These are phyloP conservation scores for Hippophae tibetana DNA, from an alignment of 306 rosid species.

Conservation along the genomic window DNA sequence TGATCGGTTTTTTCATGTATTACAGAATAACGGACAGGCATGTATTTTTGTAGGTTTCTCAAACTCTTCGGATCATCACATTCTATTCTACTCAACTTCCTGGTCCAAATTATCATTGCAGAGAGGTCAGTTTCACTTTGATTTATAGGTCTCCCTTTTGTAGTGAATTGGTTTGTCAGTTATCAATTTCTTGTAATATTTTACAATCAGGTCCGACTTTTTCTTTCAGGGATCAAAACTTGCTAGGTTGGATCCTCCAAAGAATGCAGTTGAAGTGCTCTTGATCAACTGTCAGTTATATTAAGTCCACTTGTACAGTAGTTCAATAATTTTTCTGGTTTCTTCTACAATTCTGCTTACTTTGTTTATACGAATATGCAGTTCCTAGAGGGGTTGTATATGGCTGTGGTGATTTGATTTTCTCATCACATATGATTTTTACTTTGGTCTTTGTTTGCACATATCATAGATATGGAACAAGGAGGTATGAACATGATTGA, in stretches of 20 bases:
- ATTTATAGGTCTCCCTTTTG: background rate
- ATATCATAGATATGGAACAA: constrained; percentile 39
- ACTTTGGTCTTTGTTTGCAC: constrained; percentile 39
- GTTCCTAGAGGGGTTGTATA: constrained; percentile 33
- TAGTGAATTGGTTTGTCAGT: background rate
- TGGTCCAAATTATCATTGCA: constrained; percentile 86
- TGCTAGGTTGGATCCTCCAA: constrained; percentile 38
- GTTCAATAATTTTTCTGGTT: background rate
- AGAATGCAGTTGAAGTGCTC: constrained; percentile 33
- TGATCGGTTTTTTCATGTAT: background rate
- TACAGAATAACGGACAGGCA: constrained; percentile 4
- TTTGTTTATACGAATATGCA: constrained; percentile 30
- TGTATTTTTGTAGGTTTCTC: constrained; percentile 45
- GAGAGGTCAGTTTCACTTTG: constrained; percentile 36
- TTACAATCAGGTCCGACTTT: constrained; percentile 25
- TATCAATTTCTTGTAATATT: constrained; percentile 5
- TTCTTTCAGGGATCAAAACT: constrained; percentile 44
- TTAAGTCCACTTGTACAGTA: background rate
- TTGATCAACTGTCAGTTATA: constrained; percentile 29
- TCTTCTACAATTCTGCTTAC: constrained; percentile 11
- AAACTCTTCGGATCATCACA: constrained; percentile 62
- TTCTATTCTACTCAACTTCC: constrained; percentile 88
- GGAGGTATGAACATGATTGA: constrained; percentile 21
- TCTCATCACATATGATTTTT: constrained; percentile 53
- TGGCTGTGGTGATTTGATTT: constrained; percentile 53